Evolutionary conservation across 169 alveolate genomes (phyloP), one percentile per base, ranked within the genome.

Genomic region (Plasmodium ovale): DNA sequence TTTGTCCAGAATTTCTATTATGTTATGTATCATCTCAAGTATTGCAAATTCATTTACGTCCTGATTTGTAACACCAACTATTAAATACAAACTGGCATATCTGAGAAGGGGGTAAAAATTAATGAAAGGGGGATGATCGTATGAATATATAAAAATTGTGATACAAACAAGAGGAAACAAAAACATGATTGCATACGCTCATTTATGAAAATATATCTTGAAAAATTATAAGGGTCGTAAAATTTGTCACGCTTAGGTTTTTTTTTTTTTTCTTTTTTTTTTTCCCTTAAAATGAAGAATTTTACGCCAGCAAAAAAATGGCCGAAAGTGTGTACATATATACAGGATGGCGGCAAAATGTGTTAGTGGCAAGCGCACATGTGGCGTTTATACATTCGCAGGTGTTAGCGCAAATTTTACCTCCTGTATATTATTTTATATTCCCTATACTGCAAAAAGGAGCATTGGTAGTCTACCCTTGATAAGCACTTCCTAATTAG

Each of bases 1-100:
- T 72, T 96, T 97, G 89, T 99, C 99, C 69, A 98, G 92, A 12
- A 99, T 98, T 92, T 98, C 99, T 1, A 98, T 99, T 16, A 98
- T 91, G 89, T 97, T 97, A 93, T 99, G 99, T 53, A 99, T 98
- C 94, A 98, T 97, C 92, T 99, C 99, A 49, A 97, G 94, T 60
- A 97, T 93, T 10, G 99, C 98, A 62, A 99, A 95, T 93, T 98
- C 99, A 91, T 98, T 99, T 91, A 95, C 94, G 49, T 93, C 96
- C 25, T 72, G 93, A 42, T 73, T 60, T 2, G 92, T 39, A 21
- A 91, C 87, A 1, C 99, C 99, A 65, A 98, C 94, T 31, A 98
- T 98, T 88, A 98, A 96, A 93, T 98, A 99, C 51, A 98, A 94
- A 9, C 99, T 98, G 0, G 99, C 99, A 89, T 99, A 99, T 87